Base-by-base conservation (phyloP, 139 green algal genomes). In the Tetratostichococcus sp. region DNA sequence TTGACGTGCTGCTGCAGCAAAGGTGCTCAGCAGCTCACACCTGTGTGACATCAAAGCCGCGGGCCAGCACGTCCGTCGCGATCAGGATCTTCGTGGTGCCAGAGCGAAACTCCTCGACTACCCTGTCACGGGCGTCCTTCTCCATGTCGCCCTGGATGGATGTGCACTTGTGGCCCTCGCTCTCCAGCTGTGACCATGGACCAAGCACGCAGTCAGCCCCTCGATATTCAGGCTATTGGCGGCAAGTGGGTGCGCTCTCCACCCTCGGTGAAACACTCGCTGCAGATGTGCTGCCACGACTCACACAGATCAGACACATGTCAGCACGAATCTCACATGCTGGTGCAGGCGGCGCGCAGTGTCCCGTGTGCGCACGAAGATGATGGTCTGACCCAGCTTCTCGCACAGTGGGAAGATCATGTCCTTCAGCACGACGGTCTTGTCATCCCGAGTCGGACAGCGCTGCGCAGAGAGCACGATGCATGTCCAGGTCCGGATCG, bases 301-400 rank as follows among this genome's bases (percentile, higher is more conserved):
- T n/a, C n/a, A n/a, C n/a, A 67, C n/a, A 75, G 30, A 0, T 35
- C 43, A 65, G 25, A 73, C 32, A 28, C n/a, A 58, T 26, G 4
- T 22, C 21, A 65, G 25, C 57, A 50, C 8, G 39, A 21, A 11
- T 11, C 39, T 50, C 39, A 50, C 39, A 11, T 50, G 39, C 19
- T 62, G 50, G 30, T 89, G 80, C 39, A 91, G 71, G 0, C 26
- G 8, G 8, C 83, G 79, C 0, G 87, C 90, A n/a, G 78, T 89
- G 11, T 93, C 82, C 2, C 89, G 72, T 0, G 85, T 94, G 28
- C 90, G 80, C 69, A 97, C 93, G 83, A 99, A 99, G 75, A 99
- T 98, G 82, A 99, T 99, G 31, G 94, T 98, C 83, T 99, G 96
- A 0, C 96, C 96, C 67, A 99, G 86, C 72, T 94, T 95, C 78